Evolutionary conservation across 352 stramenopile species (phyloP), one percentile per base, ranked within the genome.

Genomic region (Phytophthora quininea): DNA sequence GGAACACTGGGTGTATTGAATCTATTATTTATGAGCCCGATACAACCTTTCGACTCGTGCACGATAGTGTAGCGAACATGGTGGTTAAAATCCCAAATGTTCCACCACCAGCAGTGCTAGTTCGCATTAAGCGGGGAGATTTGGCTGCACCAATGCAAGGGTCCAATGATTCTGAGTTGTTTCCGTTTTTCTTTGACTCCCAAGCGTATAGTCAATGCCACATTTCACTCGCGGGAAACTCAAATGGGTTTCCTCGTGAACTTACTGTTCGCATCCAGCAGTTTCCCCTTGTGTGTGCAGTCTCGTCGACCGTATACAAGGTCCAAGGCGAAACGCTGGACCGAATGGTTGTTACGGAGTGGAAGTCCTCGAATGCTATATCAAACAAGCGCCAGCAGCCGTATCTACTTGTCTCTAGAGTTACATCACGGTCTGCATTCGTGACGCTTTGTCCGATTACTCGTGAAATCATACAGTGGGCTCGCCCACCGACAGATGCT

Each of bases 281-380:
- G 45, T 45, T 68, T 32, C 61, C n/a, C 61, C 8, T 52, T 68
- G 53, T 68, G 4, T 68, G 53, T 43, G 51, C 52, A 1, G 61
- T 68, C 12, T 29, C 54, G 31, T 58, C 38, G 1, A 64, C 54
- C 1, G 38, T 59, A 11, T 70, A 70, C 29, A 60, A 70, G 32
- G 49, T 70, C 0, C 48, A 69, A 49, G 62, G 62, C 1, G 58
- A 69, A 30, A 64, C 54, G 3, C 56, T 70, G 2, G 8, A 57
- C 14, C 30, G 6, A 4, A 70, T 70, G 53, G 54, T 64, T 2
- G 42, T 60, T 3, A 42, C 55, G 5, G 32, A 67, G 12, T 67
- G 40, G 50, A 27, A 27, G 14, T 55, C 59, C 0, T 12, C 30
- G 3, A 33, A 46, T 1, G 9, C 3, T 1, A 9, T 60, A 14